Percentiles rank a stretch among this genome's conserved stretches.
phyloP scores from a whole-genome alignment of 1,284 basidiomycete genomes.

The Apiotrichum akiyoshidainum region DNA sequence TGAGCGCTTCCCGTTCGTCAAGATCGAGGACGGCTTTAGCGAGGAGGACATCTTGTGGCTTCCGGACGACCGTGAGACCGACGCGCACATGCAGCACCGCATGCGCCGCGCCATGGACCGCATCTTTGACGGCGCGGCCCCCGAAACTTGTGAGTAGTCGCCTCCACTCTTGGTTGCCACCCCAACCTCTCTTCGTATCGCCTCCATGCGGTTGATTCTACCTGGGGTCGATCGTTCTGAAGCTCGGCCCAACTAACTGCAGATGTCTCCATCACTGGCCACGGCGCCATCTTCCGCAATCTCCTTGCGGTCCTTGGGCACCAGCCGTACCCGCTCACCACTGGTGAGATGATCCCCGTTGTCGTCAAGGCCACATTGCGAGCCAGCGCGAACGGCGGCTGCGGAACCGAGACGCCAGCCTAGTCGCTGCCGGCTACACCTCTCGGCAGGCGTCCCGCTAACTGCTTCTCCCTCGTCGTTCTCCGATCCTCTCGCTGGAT shows the following conservation, averaged over 20 bases:
- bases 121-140: conserved; percentile 57
- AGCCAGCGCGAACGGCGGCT: not conserved
- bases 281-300: conserved; percentile 51
- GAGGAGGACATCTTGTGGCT: conserved; percentile 72
- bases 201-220: too few relatives aligned
- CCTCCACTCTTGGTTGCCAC: too few relatives aligned
- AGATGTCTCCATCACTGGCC: conserved; percentile 53
- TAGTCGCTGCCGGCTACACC: too few relatives aligned
- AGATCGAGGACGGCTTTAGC: conserved; percentile 64
- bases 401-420: too few relatives aligned
- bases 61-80: conserved; percentile 63
- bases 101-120: conserved; percentile 61
- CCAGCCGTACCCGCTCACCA: conserved; percentile 44
- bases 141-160: conserved; percentile 55
- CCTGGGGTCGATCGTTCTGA: too few relatives aligned
- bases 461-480: too few relatives aligned
- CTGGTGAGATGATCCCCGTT: conserved; percentile 50
- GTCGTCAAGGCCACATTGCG: conserved; percentile 44
- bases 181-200: too few relatives aligned
- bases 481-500: too few relatives aligned
- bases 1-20: conserved; percentile 60
- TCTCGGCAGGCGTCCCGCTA: too few relatives aligned
- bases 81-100: conserved; percentile 58
- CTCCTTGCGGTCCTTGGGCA: conserved; percentile 47
- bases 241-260: conserved; percentile 1